Evolutionary conservation across 371 early-diverging fungal genomes (phyloP).

Genomic region (Paraphysoderma sedebokerense): DNA sequence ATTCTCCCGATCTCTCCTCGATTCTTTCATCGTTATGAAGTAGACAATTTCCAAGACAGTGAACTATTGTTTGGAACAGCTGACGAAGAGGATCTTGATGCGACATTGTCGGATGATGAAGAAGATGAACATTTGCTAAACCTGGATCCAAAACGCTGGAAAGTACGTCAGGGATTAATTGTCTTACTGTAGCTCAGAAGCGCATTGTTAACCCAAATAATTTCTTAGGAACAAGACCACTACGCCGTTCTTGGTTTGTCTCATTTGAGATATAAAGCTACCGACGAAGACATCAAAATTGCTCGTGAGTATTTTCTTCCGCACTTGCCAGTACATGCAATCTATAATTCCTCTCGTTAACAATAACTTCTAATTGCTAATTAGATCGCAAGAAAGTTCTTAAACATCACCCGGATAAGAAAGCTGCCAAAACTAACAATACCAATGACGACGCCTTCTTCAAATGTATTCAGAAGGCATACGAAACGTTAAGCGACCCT

Average conservation of each 20-base stretch:
- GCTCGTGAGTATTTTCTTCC: conserved; percentile 5
- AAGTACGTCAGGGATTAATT: conserved; percentile 11
- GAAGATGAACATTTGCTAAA: conserved; percentile 30
- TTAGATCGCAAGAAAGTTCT: conserved; percentile 68
- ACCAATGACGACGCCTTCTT: conserved; percentile 76
- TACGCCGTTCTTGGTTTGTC: conserved; percentile 71
- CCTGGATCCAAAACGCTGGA: conserved; percentile 69
- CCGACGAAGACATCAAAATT: conserved; percentile 59
- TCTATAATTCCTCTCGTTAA: not conserved
- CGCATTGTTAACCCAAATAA: not conserved
- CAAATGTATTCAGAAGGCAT: conserved; percentile 97
- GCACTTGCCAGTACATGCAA: too few species aligned
- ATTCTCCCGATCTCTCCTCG: not conserved
- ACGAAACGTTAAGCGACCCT: conserved; percentile 82
- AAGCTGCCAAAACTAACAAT: conserved; percentile 43
- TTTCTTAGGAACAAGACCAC: conserved; percentile 53
- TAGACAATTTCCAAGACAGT: too few species aligned
- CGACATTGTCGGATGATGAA: not conserved
- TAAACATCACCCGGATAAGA: conserved; percentile 74
- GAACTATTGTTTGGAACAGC: too few species aligned
- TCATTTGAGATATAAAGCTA: conserved; percentile 60
- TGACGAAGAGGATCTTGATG: too few species aligned
- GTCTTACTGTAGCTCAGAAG: not conserved
- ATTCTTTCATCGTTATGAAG: not conserved
- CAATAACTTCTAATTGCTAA: not conserved